Evolutionary conservation across 2,329 filamentous ascomycete genomes (phyloP).

Genomic region (Fusarium xyrophilum): DNA sequence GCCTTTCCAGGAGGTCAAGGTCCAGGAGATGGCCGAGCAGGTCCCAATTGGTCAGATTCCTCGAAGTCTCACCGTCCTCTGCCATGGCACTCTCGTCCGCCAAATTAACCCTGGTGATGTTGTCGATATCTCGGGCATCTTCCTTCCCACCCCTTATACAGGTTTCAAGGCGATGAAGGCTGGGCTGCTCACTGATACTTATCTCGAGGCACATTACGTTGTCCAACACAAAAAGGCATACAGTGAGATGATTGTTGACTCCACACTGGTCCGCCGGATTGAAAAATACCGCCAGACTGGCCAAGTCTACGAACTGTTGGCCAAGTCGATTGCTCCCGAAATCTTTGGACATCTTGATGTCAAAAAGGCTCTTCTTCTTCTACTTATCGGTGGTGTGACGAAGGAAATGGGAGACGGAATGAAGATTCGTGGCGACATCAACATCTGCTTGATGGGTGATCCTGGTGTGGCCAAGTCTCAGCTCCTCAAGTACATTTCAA

Average conservation of each 20-base stretch:
- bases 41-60: constrained; percentile 98
- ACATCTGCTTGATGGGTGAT: constrained; percentile 98
- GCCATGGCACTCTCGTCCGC: constrained; percentile 84
- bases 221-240: constrained; percentile 98
- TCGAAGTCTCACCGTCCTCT: constrained; percentile 85
- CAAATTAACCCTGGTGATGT: constrained; percentile 93
- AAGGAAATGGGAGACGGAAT: constrained; percentile 98
- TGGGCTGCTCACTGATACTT: constrained; percentile 95
- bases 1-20: constrained; percentile 97
- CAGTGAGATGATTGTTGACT: constrained; percentile 86
- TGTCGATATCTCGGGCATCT: constrained; percentile 92
- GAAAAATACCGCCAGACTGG: constrained; percentile 84
- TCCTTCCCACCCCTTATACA: constrained; percentile 97
- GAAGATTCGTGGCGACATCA: constrained; percentile 98
- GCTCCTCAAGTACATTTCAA: constrained; percentile 96
- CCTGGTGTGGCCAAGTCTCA: constrained; percentile 99
- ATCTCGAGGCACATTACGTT: constrained; percentile 91
- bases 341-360: constrained; percentile 97
- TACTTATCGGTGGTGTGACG: constrained; percentile 93
- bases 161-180: constrained; percentile 97
- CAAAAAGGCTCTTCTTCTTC: constrained; percentile 94
- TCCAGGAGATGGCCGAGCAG: constrained; percentile 99
- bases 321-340: constrained; percentile 95
- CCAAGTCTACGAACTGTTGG: constrained; percentile 93
- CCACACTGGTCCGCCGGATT: constrained; percentile 80